phyloP scores from a whole-genome alignment of 208 protist species.

The Porcisia deanei region DNA sequence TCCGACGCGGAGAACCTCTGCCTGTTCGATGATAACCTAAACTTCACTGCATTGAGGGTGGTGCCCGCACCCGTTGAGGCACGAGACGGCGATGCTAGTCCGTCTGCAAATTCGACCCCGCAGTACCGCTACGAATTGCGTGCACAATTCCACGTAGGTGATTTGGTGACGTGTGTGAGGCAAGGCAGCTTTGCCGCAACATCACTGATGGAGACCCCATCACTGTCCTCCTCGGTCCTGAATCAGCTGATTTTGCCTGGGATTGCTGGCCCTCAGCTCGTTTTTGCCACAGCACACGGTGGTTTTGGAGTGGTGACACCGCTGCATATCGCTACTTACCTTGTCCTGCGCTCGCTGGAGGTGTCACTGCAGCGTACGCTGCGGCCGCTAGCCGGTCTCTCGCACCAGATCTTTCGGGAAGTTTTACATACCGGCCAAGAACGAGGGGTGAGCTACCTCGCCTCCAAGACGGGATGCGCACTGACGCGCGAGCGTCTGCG shows the following conservation, averaged over 20 bases:
- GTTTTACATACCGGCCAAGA: conserved; percentile 54
- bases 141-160: conserved; percentile 73
- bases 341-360: conserved; percentile 60
- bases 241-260: conserved; percentile 31
- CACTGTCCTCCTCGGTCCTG: background rate
- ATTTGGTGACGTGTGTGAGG: conserved; percentile 65
- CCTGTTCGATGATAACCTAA: conserved; percentile 73
- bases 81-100: background rate
- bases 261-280: conserved; percentile 53
- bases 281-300: conserved; percentile 76
- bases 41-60: conserved; percentile 47
- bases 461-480: conserved; percentile 12
- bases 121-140: conserved; percentile 23
- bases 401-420: conserved; percentile 47
- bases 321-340: conserved; percentile 43
- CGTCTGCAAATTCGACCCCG: background rate
- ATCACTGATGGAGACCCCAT: background rate
- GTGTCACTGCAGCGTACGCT: conserved; percentile 28
- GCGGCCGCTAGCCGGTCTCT: conserved; percentile 36
- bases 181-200: conserved; percentile 68
- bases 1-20: conserved; percentile 29
- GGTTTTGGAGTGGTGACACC: conserved; percentile 77
- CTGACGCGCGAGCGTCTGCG: conserved; percentile 19
- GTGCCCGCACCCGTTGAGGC: conserved; percentile 19
- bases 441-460: conserved; percentile 35